Evolutionary conservation across 73 alveolate species (phyloP).

Genomic region (Symbiodinium natans): DNA sequence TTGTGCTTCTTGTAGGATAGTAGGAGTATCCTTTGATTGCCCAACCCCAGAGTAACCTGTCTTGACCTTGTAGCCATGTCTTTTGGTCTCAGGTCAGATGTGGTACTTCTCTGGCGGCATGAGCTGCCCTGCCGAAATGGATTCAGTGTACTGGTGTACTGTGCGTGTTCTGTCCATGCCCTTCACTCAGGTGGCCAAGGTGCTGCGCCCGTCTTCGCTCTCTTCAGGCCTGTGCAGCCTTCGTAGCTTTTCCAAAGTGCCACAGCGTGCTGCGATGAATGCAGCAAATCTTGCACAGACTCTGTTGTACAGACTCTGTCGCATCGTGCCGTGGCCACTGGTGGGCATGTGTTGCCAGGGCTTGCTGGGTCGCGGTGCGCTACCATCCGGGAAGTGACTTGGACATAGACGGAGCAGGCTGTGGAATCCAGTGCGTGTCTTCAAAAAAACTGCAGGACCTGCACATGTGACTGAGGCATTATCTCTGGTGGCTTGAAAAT

Average conservation of each 20-base stretch:
- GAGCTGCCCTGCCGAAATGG: not conserved
- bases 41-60: too few relatives aligned
- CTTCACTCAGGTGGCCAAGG: slow-evolving; percentile 11
- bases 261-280: too few relatives aligned
- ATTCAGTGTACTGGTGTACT: not conserved
- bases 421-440: not conserved
- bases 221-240: slow-evolving; percentile 2
- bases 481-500: slow-evolving; percentile 55
- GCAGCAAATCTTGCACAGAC: too few relatives aligned
- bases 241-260: not conserved
- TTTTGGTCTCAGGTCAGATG: slow-evolving; percentile 22
- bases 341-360: slow-evolving; percentile 2
- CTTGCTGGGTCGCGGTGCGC: slow-evolving; percentile 55
- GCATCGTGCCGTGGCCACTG: not conserved
- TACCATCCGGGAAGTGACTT: slow-evolving; percentile 41
- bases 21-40: too few relatives aligned
- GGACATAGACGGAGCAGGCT: not conserved
- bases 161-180: too few relatives aligned
- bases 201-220: slow-evolving; percentile 25
- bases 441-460: not conserved
- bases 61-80: too few relatives aligned
- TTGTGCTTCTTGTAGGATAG: too few relatives aligned
- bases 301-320: too few relatives aligned
- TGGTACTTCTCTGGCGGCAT: slow-evolving; percentile 85
- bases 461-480: not conserved